Evolutionary conservation across 176 grass and related monocot species (phyloP).

Genomic region (Triticum timopheevii): DNA sequence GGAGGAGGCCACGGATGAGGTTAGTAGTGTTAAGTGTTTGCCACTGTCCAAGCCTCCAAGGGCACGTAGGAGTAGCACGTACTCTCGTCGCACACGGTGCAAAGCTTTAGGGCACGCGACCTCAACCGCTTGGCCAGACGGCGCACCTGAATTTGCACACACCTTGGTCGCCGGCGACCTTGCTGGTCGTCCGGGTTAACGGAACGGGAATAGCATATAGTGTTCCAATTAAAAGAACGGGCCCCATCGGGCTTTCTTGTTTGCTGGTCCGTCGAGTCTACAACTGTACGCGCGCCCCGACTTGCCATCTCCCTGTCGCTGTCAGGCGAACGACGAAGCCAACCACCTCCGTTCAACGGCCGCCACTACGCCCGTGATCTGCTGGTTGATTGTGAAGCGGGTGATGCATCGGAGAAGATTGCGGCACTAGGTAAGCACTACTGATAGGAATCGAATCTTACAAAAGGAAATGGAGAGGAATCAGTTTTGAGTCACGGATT

Average conservation of each 20-base stretch:
- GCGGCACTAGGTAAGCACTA: not conserved
- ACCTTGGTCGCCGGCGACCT: too few relatives aligned
- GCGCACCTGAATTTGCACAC: too few relatives aligned
- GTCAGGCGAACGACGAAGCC: not conserved
- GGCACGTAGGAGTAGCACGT: too few relatives aligned
- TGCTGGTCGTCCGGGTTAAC: too few relatives aligned
- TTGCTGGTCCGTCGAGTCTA: not conserved
- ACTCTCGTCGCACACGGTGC: too few relatives aligned
- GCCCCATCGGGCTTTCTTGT: not conserved
- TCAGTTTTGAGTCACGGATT: not conserved
- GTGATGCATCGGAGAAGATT: conserved; percentile 1
- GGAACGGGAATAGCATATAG: too few relatives aligned
- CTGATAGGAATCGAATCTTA: not conserved
- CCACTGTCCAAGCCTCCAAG: too few relatives aligned
- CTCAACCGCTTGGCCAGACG: too few relatives aligned
- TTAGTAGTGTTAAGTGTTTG: too few relatives aligned
- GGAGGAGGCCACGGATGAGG: too few relatives aligned
- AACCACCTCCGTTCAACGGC: conserved; percentile 3
- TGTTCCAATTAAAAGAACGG: not conserved
- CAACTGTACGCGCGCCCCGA: conserved; percentile 3
- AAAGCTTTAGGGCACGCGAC: too few relatives aligned
- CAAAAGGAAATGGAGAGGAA: not conserved
- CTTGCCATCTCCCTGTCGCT: not conserved
- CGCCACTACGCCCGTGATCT: not conserved
- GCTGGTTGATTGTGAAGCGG: not conserved